These are phyloP conservation scores for Lobosporangium transversale DNA, from an alignment of 192 early-diverging fungal species.

Conservation along the genomic window DNA sequence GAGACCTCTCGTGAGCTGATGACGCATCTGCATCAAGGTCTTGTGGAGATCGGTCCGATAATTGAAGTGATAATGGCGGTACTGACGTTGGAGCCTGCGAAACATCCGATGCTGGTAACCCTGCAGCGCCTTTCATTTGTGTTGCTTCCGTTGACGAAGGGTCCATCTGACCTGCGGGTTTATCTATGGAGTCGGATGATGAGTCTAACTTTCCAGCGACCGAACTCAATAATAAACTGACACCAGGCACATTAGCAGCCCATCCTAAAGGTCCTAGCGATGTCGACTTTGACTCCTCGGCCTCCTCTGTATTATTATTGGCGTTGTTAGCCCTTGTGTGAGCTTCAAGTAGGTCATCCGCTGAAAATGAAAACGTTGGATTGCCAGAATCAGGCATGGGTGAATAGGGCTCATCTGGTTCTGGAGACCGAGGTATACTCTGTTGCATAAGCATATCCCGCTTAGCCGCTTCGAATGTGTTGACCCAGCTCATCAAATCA, in stretches of 20 bases:
- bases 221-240: constrained; percentile 35
- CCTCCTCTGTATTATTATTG: constrained; percentile 1
- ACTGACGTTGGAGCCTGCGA: background rate
- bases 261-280: background rate
- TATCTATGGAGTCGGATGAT: too few relatives aligned
- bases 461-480: constrained; percentile 70
- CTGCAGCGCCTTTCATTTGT: background rate
- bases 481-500: constrained; percentile 75
- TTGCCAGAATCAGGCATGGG: constrained; percentile 27
- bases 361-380: constrained; percentile 30
- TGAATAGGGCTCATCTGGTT: constrained; percentile 43
- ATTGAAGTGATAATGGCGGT: background rate
- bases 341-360: constrained; percentile 21
- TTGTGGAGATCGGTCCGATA: background rate
- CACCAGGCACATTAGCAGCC: constrained; percentile 44
- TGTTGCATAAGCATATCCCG: constrained; percentile 38
- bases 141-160: background rate
- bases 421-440: constrained; percentile 9
- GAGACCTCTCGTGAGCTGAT: constrained; percentile 7
- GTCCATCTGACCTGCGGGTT: too few relatives aligned
- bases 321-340: background rate
- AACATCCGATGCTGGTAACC: background rate
- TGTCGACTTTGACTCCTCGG: background rate
- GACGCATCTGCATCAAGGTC: background rate
- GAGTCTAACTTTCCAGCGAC: constrained; percentile 7